Evolutionary conservation across 441 rosid genomes (phyloP).

Genomic region (Populus hybrid): DNA sequence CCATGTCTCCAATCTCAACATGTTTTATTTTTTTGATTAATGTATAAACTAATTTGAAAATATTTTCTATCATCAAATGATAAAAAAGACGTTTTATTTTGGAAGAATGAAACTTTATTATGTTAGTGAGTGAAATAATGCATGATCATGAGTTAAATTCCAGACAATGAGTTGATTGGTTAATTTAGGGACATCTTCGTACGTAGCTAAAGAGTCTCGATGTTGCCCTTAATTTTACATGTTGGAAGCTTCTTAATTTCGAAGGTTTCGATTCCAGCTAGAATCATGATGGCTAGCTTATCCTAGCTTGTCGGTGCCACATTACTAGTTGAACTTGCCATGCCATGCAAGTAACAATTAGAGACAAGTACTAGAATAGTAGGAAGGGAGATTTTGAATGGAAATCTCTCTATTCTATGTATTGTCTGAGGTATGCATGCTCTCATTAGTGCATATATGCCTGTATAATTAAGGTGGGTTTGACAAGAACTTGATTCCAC

Average conservation of each 20-base stretch:
- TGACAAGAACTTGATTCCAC: slow-evolving; percentile 30
- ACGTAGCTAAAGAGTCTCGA: not conserved
- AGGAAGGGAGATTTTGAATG: not conserved
- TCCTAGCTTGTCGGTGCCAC: not conserved
- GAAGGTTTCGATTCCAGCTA: not conserved
- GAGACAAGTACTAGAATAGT: not conserved
- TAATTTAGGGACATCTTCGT: too few species aligned
- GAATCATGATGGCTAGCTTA: not conserved
- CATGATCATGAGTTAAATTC: not conserved
- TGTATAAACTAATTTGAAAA: too few species aligned
- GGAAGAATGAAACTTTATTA: not conserved
- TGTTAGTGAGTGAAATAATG: not conserved
- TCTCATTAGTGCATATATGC: slow-evolving; percentile 23
- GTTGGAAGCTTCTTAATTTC: not conserved
- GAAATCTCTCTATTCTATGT: not conserved
- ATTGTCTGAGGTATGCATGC: not conserved
- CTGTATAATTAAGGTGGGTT: slow-evolving; percentile 1
- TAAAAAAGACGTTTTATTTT: not conserved
- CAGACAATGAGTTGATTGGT: not conserved
- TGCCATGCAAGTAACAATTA: not conserved
- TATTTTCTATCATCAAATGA: too few species aligned
- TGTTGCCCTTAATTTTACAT: not conserved
- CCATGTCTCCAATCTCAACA: not conserved
- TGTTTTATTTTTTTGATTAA: not conserved
- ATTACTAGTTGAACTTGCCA: not conserved